Evolutionary conservation across 2,329 filamentous ascomycete species (phyloP), one percentile per base, ranked within the genome.

Genomic region (Knoxdaviesia proteae): DNA sequence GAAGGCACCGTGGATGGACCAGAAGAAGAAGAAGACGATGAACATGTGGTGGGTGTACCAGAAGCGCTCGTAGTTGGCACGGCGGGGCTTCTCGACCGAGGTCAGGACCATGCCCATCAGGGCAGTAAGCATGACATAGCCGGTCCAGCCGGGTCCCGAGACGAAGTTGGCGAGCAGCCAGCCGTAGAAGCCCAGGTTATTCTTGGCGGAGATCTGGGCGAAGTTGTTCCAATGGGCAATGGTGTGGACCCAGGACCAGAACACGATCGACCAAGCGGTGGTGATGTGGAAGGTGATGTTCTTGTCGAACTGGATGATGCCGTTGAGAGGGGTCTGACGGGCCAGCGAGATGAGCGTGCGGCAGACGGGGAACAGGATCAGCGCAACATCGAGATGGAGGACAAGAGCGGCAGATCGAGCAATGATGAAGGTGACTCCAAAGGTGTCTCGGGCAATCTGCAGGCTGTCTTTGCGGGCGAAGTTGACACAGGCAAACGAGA

Each of bases 11-110:
- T 92, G 84, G 52, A 88, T 71, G n/a, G 82, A 77, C 82, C 83
- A 90, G 67, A 90, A 87, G 51, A 88, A 67, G 64, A 90, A 90
- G 69, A 90, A 90, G 49, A 88, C 54, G 59, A 88, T 74, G 57
- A 90, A 90, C 57, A 90, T 71, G 62, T 90, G 84, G 60, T 92
- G 83, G 2, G 80, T 84, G 58, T 86, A 87, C 83, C 84, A 92
- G 67, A 90, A 92, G 31, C 82, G 79, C 58, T 88, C 83, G 57
- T 84, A 88, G 62, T 90, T 87, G 47, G 79, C 78, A 43, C 82
- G 74, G 41, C 82, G 71, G 7, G 76, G 74, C 63, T 82, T 83
- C 61, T 88, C 82, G 9, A 81, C 64, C 6, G 81, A 84, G 0
- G 83, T 90, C 31, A 76, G 53, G 3, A 80, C 78, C 69, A 92